phyloP scores from a whole-genome alignment of 1,139 yeast genomes.

The Magnusiomyces paraingens region DNA sequence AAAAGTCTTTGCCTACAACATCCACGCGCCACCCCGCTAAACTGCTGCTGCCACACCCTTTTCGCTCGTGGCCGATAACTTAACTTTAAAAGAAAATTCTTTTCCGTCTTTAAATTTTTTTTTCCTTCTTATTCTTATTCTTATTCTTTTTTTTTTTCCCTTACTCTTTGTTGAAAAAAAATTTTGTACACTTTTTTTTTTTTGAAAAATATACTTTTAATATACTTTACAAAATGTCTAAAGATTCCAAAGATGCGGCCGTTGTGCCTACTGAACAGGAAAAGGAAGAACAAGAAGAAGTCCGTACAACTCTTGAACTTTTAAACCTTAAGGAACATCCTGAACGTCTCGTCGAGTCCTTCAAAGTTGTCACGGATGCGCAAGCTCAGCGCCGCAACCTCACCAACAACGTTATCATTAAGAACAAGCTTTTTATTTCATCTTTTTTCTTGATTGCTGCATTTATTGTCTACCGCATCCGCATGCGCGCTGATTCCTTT shows the following conservation, averaged over 20 bases:
- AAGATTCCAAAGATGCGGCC: background rate
- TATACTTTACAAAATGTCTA: background rate
- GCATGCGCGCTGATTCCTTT: background rate
- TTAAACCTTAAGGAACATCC: background rate
- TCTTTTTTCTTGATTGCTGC: conserved; percentile 14
- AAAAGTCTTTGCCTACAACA: too few species aligned
- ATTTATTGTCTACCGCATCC: conserved; percentile 14
- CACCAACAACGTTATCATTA: conserved; percentile 19
- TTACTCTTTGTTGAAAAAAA: background rate
- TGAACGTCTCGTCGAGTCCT: conserved; percentile 11
- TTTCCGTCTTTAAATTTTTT: background rate
- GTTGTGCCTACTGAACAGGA: background rate
- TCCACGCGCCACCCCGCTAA: too few species aligned
- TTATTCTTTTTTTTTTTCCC: background rate
- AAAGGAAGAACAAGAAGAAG: background rate
- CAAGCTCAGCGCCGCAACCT: conserved; percentile 22
- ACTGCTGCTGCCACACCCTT: background rate
- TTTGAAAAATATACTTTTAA: background rate
- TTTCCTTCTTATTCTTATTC: background rate
- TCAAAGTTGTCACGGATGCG: conserved; percentile 21
- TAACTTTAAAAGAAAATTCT: background rate
- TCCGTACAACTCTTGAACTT: conserved; percentile 4
- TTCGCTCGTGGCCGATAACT: background rate
- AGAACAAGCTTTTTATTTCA: conserved; percentile 15
- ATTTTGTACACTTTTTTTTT: background rate